Base-by-base conservation (phyloP, 805 yeast genomes). In the Candida glaebosa region DNA sequence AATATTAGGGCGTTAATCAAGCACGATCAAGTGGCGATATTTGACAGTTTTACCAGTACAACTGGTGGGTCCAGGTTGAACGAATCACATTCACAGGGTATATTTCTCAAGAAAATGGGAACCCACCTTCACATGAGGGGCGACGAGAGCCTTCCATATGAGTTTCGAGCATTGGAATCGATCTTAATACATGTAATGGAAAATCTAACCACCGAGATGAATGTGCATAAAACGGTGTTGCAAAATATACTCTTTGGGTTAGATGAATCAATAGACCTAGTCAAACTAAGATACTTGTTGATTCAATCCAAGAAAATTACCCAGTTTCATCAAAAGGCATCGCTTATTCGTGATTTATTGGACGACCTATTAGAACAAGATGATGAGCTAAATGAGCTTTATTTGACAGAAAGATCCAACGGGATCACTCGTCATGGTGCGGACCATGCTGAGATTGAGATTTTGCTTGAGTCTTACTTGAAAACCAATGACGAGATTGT, bases 401-500 rank as follows among this genome's bases (percentile, higher is more conserved):
- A 88, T 58, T 67, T 93, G 34, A 81, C 91, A 0, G 93, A 81
- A 38, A 81, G 59, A 43, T 59, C 43, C 38, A 51, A 39, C 61
- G 86, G 59, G 32, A 53, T 20, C 1, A 69, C 74, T 1, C 63
- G 87, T 24, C 59, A 65, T 12, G 73, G 75, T 2, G 77, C 77
- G 39, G 85, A 87, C 49, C 96, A 87, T 58, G 81, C 82, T 32
- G 98, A 93, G 53, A 86, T 89, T 16, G 99, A 93, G 57, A 74
- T 93, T 71, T 70, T 93, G 39, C 63, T 93, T 18, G 99, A 93
- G 56, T 84, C 95, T 1, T 93, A 93, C 67, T 88, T 87, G 53
- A 83, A 84, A 39, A 95, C 91, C 41, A 78, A 87, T 44, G 98
- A 91, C 65, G 97, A 95, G 53, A 86, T 93, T 47, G 97, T 91